Conservation (phyloP, 2,329 filamentous ascomycete species). For the Laburnicola sp. region DNA sequence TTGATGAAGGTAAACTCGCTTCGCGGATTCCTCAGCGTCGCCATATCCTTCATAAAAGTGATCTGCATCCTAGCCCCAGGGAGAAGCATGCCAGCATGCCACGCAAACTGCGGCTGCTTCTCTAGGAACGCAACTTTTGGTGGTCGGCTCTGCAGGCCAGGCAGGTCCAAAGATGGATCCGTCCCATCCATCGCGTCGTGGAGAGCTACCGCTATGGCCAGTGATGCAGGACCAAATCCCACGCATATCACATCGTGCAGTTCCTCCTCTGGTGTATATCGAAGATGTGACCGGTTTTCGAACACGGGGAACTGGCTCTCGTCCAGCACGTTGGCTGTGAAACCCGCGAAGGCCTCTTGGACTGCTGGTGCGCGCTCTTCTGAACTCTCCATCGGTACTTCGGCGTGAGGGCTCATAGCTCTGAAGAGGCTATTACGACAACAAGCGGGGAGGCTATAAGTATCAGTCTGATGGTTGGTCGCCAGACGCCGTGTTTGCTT, state of each 20-base stretch:
- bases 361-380: conserved; percentile 23
- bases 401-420: conserved; percentile 43
- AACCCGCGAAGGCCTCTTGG: conserved; percentile 36
- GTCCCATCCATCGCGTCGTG: conserved; percentile 67
- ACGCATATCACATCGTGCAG: conserved; percentile 86
- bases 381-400: conserved; percentile 23
- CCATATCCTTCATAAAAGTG: conserved; percentile 94
- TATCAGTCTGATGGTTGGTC: neutral
- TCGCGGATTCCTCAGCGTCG: conserved; percentile 81
- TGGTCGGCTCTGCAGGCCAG: conserved; percentile 41
- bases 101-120: conserved; percentile 79
- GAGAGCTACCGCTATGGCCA: conserved; percentile 85
- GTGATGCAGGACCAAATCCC: conserved; percentile 88
- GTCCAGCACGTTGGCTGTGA: conserved; percentile 29
- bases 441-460: neutral
- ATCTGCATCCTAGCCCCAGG: conserved; percentile 97
- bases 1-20: conserved; percentile 95
- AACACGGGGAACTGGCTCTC: conserved; percentile 32
- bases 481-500: conserved; percentile 4
- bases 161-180: conserved; percentile 35
- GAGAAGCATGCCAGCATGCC: conserved; percentile 95
- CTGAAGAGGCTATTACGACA: conserved; percentile 5
- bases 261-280: conserved; percentile 60
- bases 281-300: conserved; percentile 52
- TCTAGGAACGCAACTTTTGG: conserved; percentile 87